A percentile compares a stretch with the other conserved stretches of the same genome.
Evolutionary conservation across 257 asterid genomes (phyloP).

Genomic region (Solanum habrochaites): DNA sequence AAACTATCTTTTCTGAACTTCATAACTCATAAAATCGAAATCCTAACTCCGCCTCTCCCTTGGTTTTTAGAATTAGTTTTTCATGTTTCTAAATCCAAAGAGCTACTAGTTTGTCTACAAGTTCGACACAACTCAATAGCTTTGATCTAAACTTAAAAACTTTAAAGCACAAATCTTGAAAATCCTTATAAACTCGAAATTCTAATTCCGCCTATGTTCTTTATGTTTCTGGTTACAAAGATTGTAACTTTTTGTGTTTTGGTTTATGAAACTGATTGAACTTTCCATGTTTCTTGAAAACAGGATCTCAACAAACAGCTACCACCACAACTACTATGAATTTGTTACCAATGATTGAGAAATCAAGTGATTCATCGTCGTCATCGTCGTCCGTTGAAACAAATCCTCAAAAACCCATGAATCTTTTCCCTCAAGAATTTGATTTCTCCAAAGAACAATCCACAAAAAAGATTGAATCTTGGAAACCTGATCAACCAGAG

Average conservation of each 20-base stretch:
- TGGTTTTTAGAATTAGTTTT: not conserved
- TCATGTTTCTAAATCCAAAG: not conserved
- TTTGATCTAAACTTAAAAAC: not conserved
- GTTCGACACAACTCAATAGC: not conserved
- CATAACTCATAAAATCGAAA: not conserved
- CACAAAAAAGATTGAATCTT: not conserved
- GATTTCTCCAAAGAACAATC: not conserved
- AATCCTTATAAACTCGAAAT: not conserved
- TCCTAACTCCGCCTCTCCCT: not conserved
- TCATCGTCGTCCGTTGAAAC: not conserved
- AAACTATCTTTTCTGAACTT: not conserved
- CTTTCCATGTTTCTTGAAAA: not conserved
- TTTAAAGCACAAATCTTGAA: not conserved
- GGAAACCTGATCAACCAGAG: not conserved
- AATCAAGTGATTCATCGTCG: slow-evolving; percentile 1
- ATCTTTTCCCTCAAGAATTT: not conserved
- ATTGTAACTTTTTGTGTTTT: not conserved
- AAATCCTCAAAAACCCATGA: not conserved
- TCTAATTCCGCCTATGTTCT: not conserved
- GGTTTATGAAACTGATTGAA: not conserved
- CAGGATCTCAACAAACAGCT: slow-evolving; percentile 2
- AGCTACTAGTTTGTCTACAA: not conserved
- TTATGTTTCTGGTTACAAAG: not conserved
- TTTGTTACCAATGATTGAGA: slow-evolving; percentile 39
- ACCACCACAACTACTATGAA: slow-evolving; percentile 5